Conservation (phyloP, 768 basidiomycete genomes). For the Inosperma sp. region DNA sequence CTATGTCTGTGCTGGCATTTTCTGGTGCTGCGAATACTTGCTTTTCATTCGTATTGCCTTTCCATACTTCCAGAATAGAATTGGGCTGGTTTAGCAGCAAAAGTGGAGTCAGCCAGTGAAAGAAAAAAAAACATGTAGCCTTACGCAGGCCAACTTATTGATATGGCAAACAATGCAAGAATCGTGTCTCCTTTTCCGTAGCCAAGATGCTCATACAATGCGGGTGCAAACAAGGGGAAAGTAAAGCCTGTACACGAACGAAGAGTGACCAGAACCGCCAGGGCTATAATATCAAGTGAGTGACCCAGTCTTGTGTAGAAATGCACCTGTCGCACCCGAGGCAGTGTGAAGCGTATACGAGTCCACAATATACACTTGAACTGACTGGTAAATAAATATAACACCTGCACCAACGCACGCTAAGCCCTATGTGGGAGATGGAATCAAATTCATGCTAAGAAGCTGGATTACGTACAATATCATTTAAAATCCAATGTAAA, state of each 20-base stretch:
- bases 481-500: conserved; percentile 66
- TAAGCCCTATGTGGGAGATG: conserved; percentile 42
- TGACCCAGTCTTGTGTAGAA: background rate
- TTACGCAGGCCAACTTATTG: conserved; percentile 57
- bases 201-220: conserved; percentile 61
- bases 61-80: conserved; percentile 34
- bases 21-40: no score
- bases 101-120: background rate
- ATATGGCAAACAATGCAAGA: conserved; percentile 53
- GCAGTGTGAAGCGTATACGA: conserved; percentile 63
- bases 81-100: conserved; percentile 22
- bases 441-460: background rate
- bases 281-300: conserved; percentile 32
- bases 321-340: conserved; percentile 43
- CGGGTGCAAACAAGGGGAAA: conserved; percentile 71
- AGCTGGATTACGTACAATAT: conserved; percentile 45
- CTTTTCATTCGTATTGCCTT: conserved; percentile 47
- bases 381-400: conserved; percentile 56
- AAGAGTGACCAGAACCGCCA: conserved; percentile 59
- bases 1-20: no score
- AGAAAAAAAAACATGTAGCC: conserved; percentile 18
- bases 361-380: conserved; percentile 67
- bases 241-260: conserved; percentile 67
- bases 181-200: conserved; percentile 69
- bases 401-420: conserved; percentile 51